phyloP scores from a whole-genome alignment of 257 asterid species.

The Penstemon eatonii region DNA sequence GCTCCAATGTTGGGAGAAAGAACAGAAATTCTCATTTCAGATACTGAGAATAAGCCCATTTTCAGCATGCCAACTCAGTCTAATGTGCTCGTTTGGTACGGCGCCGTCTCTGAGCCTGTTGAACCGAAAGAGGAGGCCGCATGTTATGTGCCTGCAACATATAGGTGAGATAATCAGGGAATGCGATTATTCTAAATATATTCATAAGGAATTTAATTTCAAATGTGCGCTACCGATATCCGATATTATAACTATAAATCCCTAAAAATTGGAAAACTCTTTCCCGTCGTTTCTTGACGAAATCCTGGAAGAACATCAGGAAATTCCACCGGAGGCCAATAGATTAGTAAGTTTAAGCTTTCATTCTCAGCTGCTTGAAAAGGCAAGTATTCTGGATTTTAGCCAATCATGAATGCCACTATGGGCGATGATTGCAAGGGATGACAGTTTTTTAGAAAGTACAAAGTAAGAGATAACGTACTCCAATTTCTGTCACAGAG shows the following conservation, averaged over 20 bases:
- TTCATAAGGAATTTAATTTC: not conserved
- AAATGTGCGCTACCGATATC: not conserved
- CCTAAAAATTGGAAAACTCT: not conserved
- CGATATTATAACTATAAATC: not conserved
- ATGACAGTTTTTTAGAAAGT: constrained; percentile 17
- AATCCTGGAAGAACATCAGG: not conserved
- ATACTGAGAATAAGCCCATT: not conserved
- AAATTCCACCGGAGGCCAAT: not conserved
- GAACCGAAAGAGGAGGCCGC: constrained; percentile 74
- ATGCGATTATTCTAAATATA: not conserved
- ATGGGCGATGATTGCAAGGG: not conserved
- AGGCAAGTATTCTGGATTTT: not conserved
- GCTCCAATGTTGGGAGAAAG: not conserved
- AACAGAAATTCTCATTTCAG: not conserved
- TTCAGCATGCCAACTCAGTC: constrained; percentile 19
- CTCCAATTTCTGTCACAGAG: constrained; percentile 72
- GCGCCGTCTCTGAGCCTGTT: constrained; percentile 56
- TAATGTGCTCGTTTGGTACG: constrained; percentile 48
- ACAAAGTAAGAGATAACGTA: constrained; percentile 32
- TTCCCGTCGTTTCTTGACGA: not conserved
- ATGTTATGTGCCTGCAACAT: constrained; percentile 66
- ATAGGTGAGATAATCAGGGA: constrained; percentile 23
- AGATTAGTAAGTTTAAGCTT: not conserved
- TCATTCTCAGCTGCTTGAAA: not conserved
- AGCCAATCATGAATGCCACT: not conserved